Evolutionary conservation across 2,329 filamentous ascomycete species (phyloP).

Genomic region (Calonectria pseudoturangicola): DNA sequence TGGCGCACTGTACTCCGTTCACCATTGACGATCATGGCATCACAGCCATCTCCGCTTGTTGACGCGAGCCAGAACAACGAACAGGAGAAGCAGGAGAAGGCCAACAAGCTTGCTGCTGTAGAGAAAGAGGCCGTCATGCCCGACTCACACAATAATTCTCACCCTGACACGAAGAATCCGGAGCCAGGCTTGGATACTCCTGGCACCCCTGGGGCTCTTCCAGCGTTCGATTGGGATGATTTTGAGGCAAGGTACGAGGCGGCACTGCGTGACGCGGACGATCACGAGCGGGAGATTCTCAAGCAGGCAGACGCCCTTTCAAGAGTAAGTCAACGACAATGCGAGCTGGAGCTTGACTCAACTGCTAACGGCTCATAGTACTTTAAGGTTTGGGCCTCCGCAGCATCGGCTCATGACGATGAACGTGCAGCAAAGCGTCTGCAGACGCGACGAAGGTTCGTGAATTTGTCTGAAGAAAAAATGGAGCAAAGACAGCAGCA

Average conservation of each 20-base stretch:
- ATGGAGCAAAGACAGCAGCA: conserved; percentile 86
- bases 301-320: conserved; percentile 81
- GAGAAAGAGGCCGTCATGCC: conserved; percentile 48
- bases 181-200: conserved; percentile 65
- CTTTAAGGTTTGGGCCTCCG: conserved; percentile 86
- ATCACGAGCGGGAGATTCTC: conserved; percentile 78
- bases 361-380: conserved; percentile 70
- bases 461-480: conserved; percentile 82
- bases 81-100: conserved; percentile 37
- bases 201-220: conserved; percentile 72
- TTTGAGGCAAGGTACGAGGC: conserved; percentile 82
- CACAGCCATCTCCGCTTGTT: conserved; percentile 42
- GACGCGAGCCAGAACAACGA: conserved; percentile 44
- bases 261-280: conserved; percentile 77
- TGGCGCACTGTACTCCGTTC: conserved; percentile 23
- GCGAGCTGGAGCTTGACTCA: conserved; percentile 74
- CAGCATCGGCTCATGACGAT: conserved; percentile 83
- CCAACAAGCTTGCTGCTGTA: conserved; percentile 36
- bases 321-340: conserved; percentile 67
- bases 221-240: conserved; percentile 84
- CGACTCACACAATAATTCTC: conserved; percentile 47
- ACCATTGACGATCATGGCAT: conserved; percentile 42
- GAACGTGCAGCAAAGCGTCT: conserved; percentile 86
- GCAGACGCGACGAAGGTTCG: conserved; percentile 85
- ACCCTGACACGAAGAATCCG: conserved; percentile 59